phyloP scores from a whole-genome alignment of 1,284 basidiomycete species.

The Neonothopanus nambi region DNA sequence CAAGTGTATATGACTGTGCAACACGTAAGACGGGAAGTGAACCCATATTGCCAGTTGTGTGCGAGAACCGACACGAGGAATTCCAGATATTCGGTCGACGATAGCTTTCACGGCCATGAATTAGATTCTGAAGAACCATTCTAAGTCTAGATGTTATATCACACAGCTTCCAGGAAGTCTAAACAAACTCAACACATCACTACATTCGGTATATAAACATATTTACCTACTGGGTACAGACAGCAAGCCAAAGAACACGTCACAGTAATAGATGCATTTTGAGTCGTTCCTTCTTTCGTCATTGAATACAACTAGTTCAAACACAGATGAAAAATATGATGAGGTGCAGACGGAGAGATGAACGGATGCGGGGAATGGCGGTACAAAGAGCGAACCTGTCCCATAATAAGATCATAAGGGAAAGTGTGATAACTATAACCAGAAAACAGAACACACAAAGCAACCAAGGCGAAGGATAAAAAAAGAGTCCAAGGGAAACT shows the following conservation, averaged over 20 bases:
- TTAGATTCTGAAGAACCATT: too few species aligned
- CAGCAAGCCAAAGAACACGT: slow-evolving; percentile 1
- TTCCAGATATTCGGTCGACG: too few species aligned
- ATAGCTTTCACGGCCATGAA: too few species aligned
- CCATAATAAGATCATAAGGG: neutral
- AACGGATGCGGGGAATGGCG: neutral
- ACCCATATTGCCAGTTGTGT: too few species aligned
- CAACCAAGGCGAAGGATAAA: neutral
- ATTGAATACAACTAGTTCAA: slow-evolving; percentile 13
- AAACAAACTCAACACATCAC: neutral
- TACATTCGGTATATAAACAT: slow-evolving; percentile 3
- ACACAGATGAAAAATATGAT: slow-evolving; percentile 5
- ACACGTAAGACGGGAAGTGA: too few species aligned
- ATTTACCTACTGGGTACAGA: slow-evolving; percentile 1
- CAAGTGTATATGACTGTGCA: too few species aligned
- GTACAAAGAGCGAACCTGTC: neutral
- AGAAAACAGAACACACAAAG: slow-evolving; percentile 10
- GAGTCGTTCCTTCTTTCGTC: slow-evolving; percentile 11
- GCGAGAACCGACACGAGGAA: too few species aligned
- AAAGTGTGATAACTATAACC: slow-evolving; percentile 14
- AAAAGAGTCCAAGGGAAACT: neutral
- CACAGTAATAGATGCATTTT: slow-evolving; percentile 8
- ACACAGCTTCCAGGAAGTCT: neutral
- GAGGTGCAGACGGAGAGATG: neutral
- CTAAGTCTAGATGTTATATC: too few species aligned